These are phyloP conservation scores for Mrakia gelida DNA, from an alignment of 768 basidiomycete species.

Conservation along the genomic window DNA sequence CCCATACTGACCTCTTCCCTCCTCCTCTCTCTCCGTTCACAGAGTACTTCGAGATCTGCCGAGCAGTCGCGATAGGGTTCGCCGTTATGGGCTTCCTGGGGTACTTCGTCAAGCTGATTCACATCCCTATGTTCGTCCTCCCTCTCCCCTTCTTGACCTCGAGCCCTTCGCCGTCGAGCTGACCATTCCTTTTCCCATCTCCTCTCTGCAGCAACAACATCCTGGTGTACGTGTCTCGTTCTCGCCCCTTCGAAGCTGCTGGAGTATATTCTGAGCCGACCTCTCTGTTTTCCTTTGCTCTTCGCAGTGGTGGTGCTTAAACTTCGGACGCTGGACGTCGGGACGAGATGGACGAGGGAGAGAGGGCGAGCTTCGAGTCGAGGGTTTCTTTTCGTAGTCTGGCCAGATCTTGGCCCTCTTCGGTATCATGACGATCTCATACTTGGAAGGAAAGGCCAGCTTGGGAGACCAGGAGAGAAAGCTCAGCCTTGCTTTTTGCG, in stretches of 20 bases:
- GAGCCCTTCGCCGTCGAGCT: not conserved
- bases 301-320: constrained; percentile 69
- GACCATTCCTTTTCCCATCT: not conserved
- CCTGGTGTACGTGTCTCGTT: constrained; percentile 70
- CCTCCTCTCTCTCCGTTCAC: constrained; percentile 23
- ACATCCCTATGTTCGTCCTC: constrained; percentile 86
- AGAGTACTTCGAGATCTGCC: constrained; percentile 95
- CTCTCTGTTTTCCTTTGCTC: not conserved
- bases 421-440: no score
- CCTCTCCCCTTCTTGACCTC: not conserved
- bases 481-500: not conserved
- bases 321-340: constrained; percentile 4
- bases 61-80: constrained; percentile 94
- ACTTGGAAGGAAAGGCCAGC: no score
- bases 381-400: not conserved
- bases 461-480: not conserved
- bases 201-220: constrained; percentile 75
- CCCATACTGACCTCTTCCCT: not conserved
- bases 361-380: not conserved
- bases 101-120: constrained; percentile 96
- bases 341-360: not conserved
- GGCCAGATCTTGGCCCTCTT: not conserved
- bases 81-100: constrained; percentile 99
- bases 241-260: constrained; percentile 32
- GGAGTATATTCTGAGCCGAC: constrained; percentile 30